Evolutionary conservation across 495 filamentous ascomycete species (phyloP).

Genomic region (Xylona heveae): DNA sequence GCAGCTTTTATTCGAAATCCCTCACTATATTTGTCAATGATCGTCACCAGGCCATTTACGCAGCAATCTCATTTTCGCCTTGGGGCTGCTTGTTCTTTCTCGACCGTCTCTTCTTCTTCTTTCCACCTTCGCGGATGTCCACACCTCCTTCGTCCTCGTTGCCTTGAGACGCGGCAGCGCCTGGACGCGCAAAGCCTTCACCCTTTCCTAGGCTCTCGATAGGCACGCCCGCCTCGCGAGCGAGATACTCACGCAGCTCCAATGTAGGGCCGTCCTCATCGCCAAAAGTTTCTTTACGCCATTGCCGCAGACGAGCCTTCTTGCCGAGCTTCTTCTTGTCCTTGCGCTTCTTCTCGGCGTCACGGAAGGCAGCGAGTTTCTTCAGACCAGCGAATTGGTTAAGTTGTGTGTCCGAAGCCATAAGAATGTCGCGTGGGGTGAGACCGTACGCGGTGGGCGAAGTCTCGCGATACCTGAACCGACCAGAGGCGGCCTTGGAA

Average conservation of each 20-base stretch:
- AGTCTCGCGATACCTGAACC: slow-evolving; percentile 85
- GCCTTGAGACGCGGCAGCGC: too few species aligned
- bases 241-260: slow-evolving; percentile 8
- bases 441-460: slow-evolving; percentile 78
- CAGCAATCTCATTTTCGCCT: too few species aligned
- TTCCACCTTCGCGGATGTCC: slow-evolving; percentile 25
- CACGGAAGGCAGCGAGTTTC: slow-evolving; percentile 78
- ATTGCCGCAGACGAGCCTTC: slow-evolving; percentile 73
- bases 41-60: too few species aligned
- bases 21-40: too few species aligned
- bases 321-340: slow-evolving; percentile 79
- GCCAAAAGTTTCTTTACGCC: slow-evolving; percentile 86
- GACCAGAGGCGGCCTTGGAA: slow-evolving; percentile 27
- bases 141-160: slow-evolving; percentile 14
- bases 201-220: neutral
- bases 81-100: slow-evolving; percentile 4
- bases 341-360: slow-evolving; percentile 64
- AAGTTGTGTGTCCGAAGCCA: slow-evolving; percentile 68
- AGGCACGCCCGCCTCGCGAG: neutral
- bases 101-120: slow-evolving; percentile 9
- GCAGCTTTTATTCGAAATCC: too few species aligned
- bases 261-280: slow-evolving; percentile 38
- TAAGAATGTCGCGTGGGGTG: slow-evolving; percentile 72
- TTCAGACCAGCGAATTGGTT: slow-evolving; percentile 87
- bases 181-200: slow-evolving; percentile 5